Evolutionary conservation across 345 rosid species (phyloP).

Genomic region (Rhodamnia rubescens): DNA sequence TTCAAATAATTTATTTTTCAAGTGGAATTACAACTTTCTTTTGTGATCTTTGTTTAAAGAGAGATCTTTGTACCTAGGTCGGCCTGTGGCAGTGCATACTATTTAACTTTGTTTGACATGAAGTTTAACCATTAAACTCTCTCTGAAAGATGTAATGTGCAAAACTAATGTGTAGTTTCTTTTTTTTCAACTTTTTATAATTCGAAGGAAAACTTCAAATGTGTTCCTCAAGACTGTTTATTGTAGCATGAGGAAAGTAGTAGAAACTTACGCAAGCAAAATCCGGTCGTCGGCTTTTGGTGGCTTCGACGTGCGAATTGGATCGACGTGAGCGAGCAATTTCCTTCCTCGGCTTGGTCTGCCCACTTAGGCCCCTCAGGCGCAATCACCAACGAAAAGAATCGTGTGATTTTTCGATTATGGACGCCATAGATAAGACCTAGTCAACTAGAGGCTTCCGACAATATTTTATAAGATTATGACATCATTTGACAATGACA

Average conservation of each 20-base stretch:
- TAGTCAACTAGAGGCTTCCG: neutral
- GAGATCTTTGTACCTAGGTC: neutral
- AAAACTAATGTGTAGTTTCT: neutral
- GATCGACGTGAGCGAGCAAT: neutral
- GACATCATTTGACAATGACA: neutral
- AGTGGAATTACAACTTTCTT: neutral
- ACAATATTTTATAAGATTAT: neutral
- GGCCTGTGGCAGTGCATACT: neutral
- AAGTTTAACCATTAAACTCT: neutral
- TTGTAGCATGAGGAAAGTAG: neutral
- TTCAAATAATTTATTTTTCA: too few relatives aligned
- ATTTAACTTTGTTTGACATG: neutral
- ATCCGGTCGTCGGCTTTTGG: neutral
- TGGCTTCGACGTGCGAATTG: neutral
- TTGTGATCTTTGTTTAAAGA: neutral
- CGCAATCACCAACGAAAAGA: fast-evolving
- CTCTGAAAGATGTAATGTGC: neutral
- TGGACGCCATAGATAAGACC: neutral
- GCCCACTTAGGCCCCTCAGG: neutral
- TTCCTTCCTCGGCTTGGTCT: neutral
- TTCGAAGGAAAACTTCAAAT: neutral
- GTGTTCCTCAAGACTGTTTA: neutral
- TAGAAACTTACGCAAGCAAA: neutral
- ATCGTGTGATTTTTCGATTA: neutral
- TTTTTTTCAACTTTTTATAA: neutral